Conservation (phyloP, 768 basidiomycete genomes). For the Kwoniella newhampshirensis region DNA sequence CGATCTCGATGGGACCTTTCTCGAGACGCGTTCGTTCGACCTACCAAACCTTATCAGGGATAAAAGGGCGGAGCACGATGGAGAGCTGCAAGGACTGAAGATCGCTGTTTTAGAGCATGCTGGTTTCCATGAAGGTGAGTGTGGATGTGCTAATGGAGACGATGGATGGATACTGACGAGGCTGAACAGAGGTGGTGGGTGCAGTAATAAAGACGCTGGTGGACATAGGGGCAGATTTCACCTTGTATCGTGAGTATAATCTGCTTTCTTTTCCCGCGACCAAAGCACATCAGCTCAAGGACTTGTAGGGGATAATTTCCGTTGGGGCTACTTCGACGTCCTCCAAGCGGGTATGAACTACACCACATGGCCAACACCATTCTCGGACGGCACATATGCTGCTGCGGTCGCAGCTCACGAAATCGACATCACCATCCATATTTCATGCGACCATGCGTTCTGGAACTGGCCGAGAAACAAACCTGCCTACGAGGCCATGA, state of each 20-base stretch:
- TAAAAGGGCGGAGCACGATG: not conserved
- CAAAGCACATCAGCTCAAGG: too few species aligned
- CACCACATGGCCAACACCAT: not conserved
- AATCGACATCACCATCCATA: conserved; percentile 19
- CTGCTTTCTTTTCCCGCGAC: too few species aligned
- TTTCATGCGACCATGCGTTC: conserved; percentile 20
- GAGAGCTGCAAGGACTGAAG: conserved; percentile 2
- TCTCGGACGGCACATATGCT: conserved; percentile 11
- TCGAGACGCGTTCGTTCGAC: conserved; percentile 5
- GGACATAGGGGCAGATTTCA: conserved; percentile 15
- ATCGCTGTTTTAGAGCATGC: conserved; percentile 25
- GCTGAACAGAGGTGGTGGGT: conserved; percentile 16
- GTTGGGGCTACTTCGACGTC: conserved; percentile 15
- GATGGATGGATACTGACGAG: not conserved
- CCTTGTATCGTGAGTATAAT: conserved; percentile 17
- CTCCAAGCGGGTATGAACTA: conserved; percentile 5
- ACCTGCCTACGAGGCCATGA: conserved; percentile 14
- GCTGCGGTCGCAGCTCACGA: not conserved
- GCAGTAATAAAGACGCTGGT: conserved; percentile 19
- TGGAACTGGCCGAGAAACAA: conserved; percentile 15
- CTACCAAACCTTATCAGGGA: not conserved
- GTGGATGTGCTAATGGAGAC: not conserved
- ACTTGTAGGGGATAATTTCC: conserved; percentile 9
- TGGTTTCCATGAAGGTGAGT: conserved; percentile 21
- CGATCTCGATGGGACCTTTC: conserved; percentile 2